Percentiles rank a stretch among this genome's conserved stretches.
phyloP scores from a whole-genome alignment of 441 rosid genomes.

The Kokia cookei region DNA sequence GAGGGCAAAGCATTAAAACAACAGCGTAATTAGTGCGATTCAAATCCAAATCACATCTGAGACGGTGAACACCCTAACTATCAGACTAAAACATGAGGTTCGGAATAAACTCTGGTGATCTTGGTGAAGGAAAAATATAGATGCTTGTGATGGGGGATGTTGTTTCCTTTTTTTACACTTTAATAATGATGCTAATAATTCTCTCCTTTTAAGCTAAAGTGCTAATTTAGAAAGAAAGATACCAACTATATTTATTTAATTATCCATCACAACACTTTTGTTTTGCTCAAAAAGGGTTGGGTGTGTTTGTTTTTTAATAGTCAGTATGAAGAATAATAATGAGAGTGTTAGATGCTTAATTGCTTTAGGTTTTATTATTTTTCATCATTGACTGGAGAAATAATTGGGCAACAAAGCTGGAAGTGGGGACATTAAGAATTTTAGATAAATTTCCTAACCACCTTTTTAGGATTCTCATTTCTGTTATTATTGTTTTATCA shows the following conservation, averaged over 20 bases:
- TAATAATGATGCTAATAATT: background rate
- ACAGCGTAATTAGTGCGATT: too few species aligned
- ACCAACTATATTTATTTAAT: background rate
- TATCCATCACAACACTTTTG: background rate
- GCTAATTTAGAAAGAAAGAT: background rate
- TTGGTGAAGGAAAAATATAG: too few species aligned
- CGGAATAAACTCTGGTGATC: too few species aligned
- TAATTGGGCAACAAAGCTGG: background rate
- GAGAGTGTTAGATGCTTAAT: conserved; percentile 7
- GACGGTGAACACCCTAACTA: too few species aligned
- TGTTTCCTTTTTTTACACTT: background rate
- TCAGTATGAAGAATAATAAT: conserved; percentile 6
- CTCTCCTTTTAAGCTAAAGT: background rate
- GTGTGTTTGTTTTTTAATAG: background rate
- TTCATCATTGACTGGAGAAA: background rate
- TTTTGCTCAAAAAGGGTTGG: background rate
- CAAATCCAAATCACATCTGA: too few species aligned
- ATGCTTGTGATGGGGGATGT: background rate
- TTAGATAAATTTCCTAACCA: conserved; percentile 12
- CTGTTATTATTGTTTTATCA: conserved; percentile 1
- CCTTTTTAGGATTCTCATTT: conserved; percentile 5
- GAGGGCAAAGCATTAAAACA: too few species aligned
- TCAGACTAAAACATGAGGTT: too few species aligned
- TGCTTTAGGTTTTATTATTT: background rate
- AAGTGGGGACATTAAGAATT: conserved; percentile 12